Evolutionary conservation across 345 rosid genomes (phyloP).

Genomic region (Hirschfeldia incana): DNA sequence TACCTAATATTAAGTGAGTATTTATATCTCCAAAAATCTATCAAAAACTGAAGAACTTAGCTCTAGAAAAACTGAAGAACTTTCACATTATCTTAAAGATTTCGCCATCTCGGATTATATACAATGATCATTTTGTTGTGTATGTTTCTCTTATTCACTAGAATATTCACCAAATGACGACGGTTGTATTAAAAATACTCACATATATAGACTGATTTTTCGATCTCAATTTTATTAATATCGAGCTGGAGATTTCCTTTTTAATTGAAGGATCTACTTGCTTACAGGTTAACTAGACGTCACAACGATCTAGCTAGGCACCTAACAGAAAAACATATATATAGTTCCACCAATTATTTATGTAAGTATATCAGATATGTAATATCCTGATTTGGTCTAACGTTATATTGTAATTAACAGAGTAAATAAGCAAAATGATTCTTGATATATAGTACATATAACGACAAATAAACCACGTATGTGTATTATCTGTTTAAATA

Average conservation of each 20-base stretch:
- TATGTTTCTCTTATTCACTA: background rate
- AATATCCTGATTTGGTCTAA: constrained; percentile 24
- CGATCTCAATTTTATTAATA: background rate
- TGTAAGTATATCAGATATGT: constrained; percentile 6
- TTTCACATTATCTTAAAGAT: background rate
- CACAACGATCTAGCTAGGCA: background rate
- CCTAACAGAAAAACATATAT: background rate
- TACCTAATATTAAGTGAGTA: background rate
- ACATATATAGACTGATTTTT: background rate
- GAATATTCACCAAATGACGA: background rate
- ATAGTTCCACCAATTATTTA: background rate
- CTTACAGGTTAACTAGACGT: background rate
- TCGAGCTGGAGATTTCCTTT: background rate
- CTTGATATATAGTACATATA: constrained; percentile 16
- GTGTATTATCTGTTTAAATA: constrained; percentile 24
- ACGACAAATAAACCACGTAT: constrained; percentile 31
- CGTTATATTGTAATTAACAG: constrained; percentile 20
- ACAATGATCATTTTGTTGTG: background rate
- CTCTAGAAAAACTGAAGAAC: too few relatives aligned
- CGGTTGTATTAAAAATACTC: background rate
- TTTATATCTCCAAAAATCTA: background rate
- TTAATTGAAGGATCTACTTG: background rate
- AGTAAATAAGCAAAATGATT: constrained; percentile 23
- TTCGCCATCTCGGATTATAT: background rate
- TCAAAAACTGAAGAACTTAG: background rate